Evolutionary conservation across 2,329 filamentous ascomycete genomes (phyloP), one percentile per base, ranked within the genome.

Genomic region (Neonectria punicea): DNA sequence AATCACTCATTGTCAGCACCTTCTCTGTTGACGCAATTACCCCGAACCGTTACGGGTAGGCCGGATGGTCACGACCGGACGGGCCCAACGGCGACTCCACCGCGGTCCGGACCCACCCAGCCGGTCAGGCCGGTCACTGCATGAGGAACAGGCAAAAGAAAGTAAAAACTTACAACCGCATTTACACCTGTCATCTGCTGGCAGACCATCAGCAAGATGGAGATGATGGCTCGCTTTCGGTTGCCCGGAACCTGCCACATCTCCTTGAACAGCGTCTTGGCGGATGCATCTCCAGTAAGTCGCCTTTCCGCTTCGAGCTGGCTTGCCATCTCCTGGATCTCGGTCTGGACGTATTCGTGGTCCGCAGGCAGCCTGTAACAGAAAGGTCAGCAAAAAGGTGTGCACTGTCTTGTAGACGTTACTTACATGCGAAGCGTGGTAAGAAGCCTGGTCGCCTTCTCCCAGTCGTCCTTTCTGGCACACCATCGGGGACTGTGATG

Each of bases 181-280:
- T 82, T 82, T 22, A 79, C 78, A n/a, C 89, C 90, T 0, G 90
- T 92, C 87, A 92, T 90, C 75, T 92, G 90, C 76, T 93, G 90
- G 76, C 89, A 92, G 43, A 92, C 80, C 90, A 90, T 82, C 56
- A 87, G 77, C 2, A 80, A 43, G 53, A 93, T 86, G 32, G 87
- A 89, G 61, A 92, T 85, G 51, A 91, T 77, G 2, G 86, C 87
- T 55, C 90, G 85, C 72, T 90, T 90, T 62, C 90, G 84, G 79
- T 92, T 90, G 1, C 84, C 84, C 1, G 83, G 79, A 58, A 89
- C 84, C 6, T 82, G 78, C 82, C 85, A 89, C 84, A 91, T 90
- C 76, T 92, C 90, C 71, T 83, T 87, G 71, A 88, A 84, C 16
- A 90, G 80, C 59, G 89, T 87, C 83, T 84, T 86, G 66, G 80